These are phyloP conservation scores for Setomelanomma holmii DNA, from an alignment of 2,329 filamentous ascomycete genomes.

Conservation along the genomic window DNA sequence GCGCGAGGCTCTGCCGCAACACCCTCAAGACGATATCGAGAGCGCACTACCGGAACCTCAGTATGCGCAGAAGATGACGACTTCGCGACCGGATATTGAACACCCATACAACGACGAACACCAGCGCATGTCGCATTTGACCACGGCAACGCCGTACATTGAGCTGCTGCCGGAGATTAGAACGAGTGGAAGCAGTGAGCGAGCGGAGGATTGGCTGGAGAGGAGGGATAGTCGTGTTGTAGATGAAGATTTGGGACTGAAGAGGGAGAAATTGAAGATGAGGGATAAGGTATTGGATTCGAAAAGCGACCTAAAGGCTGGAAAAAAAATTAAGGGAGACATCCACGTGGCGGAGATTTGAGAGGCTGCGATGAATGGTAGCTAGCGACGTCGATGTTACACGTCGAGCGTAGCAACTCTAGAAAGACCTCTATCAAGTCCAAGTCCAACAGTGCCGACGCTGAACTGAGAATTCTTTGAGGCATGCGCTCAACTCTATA, in stretches of 20 bases:
- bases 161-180: constrained; percentile 17
- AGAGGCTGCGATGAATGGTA: no score
- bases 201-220: constrained; percentile 27
- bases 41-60: neutral
- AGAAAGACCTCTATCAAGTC: no score
- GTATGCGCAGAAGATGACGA: neutral
- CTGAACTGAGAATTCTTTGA: no score
- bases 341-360: no score
- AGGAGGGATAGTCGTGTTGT: constrained; percentile 7
- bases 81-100: neutral
- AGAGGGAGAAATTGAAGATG: constrained; percentile 1
- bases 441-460: no score
- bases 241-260: constrained; percentile 4
- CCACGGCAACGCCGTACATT: constrained; percentile 9
- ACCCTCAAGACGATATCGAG: constrained; percentile 5
- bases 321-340: no score
- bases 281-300: neutral
- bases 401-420: no score
- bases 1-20: neutral
- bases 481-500: no score
- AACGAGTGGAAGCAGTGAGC: constrained; percentile 19
- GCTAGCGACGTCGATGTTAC: no score
- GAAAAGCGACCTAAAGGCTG: no score
- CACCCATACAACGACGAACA: constrained; percentile 5
- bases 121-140: constrained; percentile 11